A percentile compares a stretch with the other conserved stretches of the same genome.
These are phyloP conservation scores for Bryoerythrophyllum caledonicum DNA, from an alignment of 225 moss, liverwort and hornwort genomes.

Conservation along the genomic window DNA sequence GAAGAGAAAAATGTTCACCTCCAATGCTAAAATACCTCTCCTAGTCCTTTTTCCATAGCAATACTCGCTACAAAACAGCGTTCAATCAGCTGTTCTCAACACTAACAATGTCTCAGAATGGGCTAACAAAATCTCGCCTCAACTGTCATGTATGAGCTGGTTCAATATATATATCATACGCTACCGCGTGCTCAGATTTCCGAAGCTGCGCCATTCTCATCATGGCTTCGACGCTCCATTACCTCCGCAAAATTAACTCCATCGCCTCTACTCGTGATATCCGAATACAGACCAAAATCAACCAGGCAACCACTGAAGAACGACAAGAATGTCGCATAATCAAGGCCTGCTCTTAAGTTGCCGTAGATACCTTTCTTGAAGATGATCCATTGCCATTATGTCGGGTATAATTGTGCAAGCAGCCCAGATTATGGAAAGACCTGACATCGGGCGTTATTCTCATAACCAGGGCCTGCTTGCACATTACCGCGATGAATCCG, in stretches of 20 bases:
- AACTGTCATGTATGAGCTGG: neutral
- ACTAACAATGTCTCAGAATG: neutral
- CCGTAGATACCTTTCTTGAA: too few species aligned
- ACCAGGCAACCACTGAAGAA: too few species aligned
- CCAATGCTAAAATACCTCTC: neutral
- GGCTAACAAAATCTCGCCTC: neutral
- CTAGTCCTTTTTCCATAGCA: neutral
- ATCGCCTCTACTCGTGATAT: neutral
- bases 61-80: neutral
- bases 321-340: too few species aligned
- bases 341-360: too few species aligned
- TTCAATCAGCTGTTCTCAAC: neutral
- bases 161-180: neutral
- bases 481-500: neutral
- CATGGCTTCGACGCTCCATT: neutral
- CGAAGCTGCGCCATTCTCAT: too few species aligned
- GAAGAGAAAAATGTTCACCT: neutral
- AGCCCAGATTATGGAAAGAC: too few species aligned
- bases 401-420: too few species aligned
- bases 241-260: neutral
- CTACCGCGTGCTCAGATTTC: neutral
- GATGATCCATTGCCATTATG: too few species aligned
- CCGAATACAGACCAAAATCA: too few species aligned
- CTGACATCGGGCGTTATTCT: neutral
- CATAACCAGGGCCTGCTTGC: neutral